These are phyloP conservation scores for Fragilaria crotonensis DNA, from an alignment of 108 stramenopile genomes.

Conservation along the genomic window DNA sequence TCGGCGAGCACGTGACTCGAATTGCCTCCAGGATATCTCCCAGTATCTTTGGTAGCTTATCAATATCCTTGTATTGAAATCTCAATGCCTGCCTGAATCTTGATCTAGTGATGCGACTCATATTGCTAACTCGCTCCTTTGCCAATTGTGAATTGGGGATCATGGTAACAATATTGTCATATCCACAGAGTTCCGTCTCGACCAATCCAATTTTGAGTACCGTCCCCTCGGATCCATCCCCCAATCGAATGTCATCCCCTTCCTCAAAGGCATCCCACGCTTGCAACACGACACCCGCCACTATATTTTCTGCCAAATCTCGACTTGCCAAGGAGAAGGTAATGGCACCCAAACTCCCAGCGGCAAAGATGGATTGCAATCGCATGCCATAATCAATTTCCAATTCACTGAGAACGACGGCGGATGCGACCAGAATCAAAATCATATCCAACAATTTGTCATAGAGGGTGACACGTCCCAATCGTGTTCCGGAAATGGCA, in stretches of 20 bases:
- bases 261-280: slow-evolving; percentile 7
- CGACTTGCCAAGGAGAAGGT: slow-evolving; percentile 1
- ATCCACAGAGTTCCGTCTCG: slow-evolving; percentile 18
- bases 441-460: slow-evolving; percentile 1
- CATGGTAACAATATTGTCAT: slow-evolving; percentile 36
- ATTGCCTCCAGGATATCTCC: slow-evolving; percentile 49
- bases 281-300: slow-evolving; percentile 3
- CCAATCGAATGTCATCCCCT: slow-evolving; percentile 12
- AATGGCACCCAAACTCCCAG: slow-evolving; percentile 2
- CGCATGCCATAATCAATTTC: neutral
- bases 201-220: slow-evolving; percentile 48
- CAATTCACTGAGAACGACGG: neutral
- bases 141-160: slow-evolving; percentile 54
- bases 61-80: slow-evolving; percentile 46
- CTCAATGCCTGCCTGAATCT: slow-evolving; percentile 56
- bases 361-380: neutral
- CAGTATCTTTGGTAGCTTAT: slow-evolving; percentile 39
- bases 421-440: neutral
- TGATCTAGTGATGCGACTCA: slow-evolving; percentile 27
- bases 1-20: slow-evolving; percentile 32
- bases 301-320: neutral
- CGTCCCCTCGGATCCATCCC: slow-evolving; percentile 47
- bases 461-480: slow-evolving; percentile 6
- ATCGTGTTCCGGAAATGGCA: too few species aligned
- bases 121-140: slow-evolving; percentile 39